Evolutionary conservation across 1,139 yeast genomes (phyloP).

Genomic region (Blastobotrys apis): DNA sequence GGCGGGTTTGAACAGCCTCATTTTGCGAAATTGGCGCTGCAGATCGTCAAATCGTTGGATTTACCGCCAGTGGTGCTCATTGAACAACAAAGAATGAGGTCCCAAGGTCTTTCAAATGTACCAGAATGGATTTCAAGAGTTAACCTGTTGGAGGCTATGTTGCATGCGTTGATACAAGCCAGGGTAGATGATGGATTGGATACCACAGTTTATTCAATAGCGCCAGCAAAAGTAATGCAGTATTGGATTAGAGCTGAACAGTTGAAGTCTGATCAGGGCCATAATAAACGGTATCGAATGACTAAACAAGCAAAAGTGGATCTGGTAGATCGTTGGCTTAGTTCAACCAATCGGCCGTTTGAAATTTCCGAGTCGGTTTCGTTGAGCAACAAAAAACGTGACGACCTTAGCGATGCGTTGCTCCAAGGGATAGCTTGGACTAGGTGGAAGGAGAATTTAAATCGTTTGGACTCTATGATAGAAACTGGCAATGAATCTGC

Average conservation of each 20-base stretch:
- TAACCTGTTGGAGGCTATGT: conserved; percentile 50
- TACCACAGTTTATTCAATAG: conserved; percentile 18
- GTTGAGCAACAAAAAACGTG: conserved; percentile 28
- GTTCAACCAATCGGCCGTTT: conserved; percentile 3
- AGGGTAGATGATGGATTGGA: conserved; percentile 12
- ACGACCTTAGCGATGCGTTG: conserved; percentile 58
- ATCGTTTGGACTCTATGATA: neutral
- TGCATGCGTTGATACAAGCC: conserved; percentile 38
- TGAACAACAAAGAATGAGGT: conserved; percentile 54
- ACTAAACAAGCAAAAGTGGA: conserved; percentile 20
- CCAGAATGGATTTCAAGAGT: conserved; percentile 50
- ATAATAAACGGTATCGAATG: conserved; percentile 15
- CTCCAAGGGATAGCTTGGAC: conserved; percentile 54
- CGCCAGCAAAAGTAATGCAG: conserved; percentile 29
- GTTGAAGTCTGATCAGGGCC: conserved; percentile 6
- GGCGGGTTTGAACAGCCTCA: conserved; percentile 26
- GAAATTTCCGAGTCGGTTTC: conserved; percentile 1
- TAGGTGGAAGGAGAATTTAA: conserved; percentile 42
- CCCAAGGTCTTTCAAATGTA: conserved; percentile 44
- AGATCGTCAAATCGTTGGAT: conserved; percentile 18
- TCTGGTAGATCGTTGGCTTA: conserved; percentile 26
- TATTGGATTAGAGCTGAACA: conserved; percentile 31
- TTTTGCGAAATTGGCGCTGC: conserved; percentile 26
- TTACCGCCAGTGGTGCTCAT: conserved; percentile 44
- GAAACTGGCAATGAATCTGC: neutral